Evolutionary conservation across 345 rosid genomes (phyloP), one percentile per base, ranked within the genome.

Genomic region (Iberis pinnata): DNA sequence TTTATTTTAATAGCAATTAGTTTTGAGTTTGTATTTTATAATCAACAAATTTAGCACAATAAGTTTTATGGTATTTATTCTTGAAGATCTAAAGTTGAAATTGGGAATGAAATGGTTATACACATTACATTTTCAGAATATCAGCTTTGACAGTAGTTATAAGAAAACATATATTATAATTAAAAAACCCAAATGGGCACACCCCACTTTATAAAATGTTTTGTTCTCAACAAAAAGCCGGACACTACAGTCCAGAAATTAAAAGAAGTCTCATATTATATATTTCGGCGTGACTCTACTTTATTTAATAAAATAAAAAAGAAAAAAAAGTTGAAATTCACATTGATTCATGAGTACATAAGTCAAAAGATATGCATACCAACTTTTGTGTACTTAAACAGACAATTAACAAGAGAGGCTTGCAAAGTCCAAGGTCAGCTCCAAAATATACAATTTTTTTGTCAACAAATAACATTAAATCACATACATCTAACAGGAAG

Each of bases 311-410:
- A 18, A 32, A 13, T 52, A 12, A 53, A 45, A 2, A 20, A n/a
- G 44, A 43, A 43, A 27, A 16, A 41, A 57, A 58, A 50, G 47
- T n/a, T 43, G 53, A 43, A 37, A 43, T 25, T 26, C 55, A 45
- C 29, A 9, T 66, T 58, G 41, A 36, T 58, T 43, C 37, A 54
- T 36, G 53, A 59, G 60, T 45, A 2, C 53, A 41, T 43, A 67
- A 59, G 65, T 67, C 65, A 67, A 52, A 59, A 67, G 55, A 52
- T 29, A 16, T 20, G 41, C 48, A 13, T 37, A 33, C 65, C 36
- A 53, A 31, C 60, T 53, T 49, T 65, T 16, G 3, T 31, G 41
- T 43, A 58, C 35, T 42, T 58, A 35, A 16, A 56, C 13, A 65
- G 10, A 49, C n/a, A 43, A 60, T 40, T 27, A 8, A 44, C 6